Evolutionary conservation across 2,329 filamentous ascomycete species (phyloP), one percentile per base, ranked within the genome.

Genomic region (Paecilomyces sp.): DNA sequence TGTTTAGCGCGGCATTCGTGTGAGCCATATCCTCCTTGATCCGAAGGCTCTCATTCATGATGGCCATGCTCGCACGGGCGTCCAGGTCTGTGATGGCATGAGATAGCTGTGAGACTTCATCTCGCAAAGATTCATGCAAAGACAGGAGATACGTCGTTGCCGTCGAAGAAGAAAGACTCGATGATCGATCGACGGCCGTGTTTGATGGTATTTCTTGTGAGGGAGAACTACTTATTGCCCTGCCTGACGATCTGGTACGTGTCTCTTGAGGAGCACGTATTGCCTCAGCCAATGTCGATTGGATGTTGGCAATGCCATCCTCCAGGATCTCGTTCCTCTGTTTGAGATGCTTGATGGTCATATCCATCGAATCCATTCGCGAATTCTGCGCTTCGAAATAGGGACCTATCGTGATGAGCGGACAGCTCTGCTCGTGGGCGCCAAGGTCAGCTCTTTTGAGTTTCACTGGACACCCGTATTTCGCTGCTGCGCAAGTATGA

Each of bases 1-100:
- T 81, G 64, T 80, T 83, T 53, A 87, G 78, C 47, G 83, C 84
- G 2, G 84, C 83, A 61, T 83, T 85, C 7, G 83, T 81, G 66
- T 85, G 84, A 11, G 84, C 78, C 74, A 87, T 81, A 61, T 87
- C 84, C 64, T 87, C 85, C 61, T 85, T 84, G 56, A 82, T 78
- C 3, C 84, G 82, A 33, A 86, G 76, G 54, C 80, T 84, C 68
- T 87, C 85, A 65, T 86, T 87, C 74, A 87, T 80, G 50, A 85
- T 80, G 60, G 84, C 81, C 83, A 87, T 85, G 69, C 78, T 85
- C 41, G 83, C 81, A 36, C 84, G 80, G 54, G 82, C 83, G 62
- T 88, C 85, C 51, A 86, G 76, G 59, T 86, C 84, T 3, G 80
- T 79, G 9, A 87, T 75, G 2, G 82, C 80, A 57, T 79, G 77